Percentiles rank a stretch among this genome's conserved stretches.
Conservation (phyloP, 345 rosid genomes). For the Carallia brachiata region DNA sequence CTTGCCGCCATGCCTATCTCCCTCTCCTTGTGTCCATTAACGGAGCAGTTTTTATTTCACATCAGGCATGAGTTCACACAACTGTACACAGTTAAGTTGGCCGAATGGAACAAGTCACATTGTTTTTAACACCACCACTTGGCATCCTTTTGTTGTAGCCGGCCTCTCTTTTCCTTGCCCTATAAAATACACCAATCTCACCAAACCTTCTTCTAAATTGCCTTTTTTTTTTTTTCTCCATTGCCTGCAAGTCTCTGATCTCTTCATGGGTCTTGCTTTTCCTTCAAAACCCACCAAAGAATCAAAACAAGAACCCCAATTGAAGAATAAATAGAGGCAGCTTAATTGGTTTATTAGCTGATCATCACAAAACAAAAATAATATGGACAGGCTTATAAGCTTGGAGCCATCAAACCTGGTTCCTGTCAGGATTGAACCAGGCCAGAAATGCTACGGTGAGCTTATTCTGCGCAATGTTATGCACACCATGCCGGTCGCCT, state of each 20-base stretch:
- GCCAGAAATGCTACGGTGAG: constrained; percentile 50
- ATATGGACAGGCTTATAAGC: constrained; percentile 60
- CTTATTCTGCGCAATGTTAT: constrained; percentile 63
- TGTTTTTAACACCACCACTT: constrained; percentile 45
- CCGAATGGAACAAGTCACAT: constrained; percentile 48
- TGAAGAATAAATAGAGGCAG: neutral
- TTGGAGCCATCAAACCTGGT: constrained; percentile 57
- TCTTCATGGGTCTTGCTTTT: neutral
- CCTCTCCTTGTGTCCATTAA: too few species aligned
- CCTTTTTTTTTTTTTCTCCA: neutral
- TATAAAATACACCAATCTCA: constrained; percentile 4
- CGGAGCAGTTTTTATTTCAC: too few species aligned
- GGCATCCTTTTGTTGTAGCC: constrained; percentile 38
- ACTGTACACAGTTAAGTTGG: constrained; percentile 8
- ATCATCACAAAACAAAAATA: neutral
- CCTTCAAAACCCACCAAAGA: neutral
- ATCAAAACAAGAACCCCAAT: constrained; percentile 2
- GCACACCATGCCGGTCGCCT: constrained; percentile 72
- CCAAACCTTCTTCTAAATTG: neutral
- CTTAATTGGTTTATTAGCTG: neutral
- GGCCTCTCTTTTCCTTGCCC: constrained; percentile 27
- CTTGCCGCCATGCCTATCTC: too few species aligned
- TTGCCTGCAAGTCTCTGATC: constrained; percentile 1
- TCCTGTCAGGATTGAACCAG: constrained; percentile 45
- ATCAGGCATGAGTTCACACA: too few species aligned